Evolutionary conservation across 495 filamentous ascomycete genomes (phyloP).

Genomic region (Trichoderma reesei): DNA sequence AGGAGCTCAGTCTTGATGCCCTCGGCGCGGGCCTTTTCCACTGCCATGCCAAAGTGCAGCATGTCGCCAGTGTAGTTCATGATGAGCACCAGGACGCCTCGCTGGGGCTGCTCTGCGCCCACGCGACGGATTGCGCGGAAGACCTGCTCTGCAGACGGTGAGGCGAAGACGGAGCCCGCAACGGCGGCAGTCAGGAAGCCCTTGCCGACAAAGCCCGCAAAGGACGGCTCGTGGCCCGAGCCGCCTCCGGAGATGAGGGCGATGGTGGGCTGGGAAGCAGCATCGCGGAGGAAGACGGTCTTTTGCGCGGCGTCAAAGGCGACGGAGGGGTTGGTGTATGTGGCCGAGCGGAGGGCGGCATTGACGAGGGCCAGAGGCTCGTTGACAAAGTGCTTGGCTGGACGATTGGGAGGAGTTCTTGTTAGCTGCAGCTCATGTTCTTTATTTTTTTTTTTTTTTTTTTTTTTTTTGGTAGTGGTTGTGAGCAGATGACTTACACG

Average conservation of each 20-base stretch:
- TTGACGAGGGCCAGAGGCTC: constrained; percentile 73
- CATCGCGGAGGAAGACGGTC: constrained; percentile 61
- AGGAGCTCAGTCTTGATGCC: constrained; percentile 82
- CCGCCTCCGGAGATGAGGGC: constrained; percentile 85
- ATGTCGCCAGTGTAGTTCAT: constrained; percentile 75
- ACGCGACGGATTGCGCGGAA: constrained; percentile 59
- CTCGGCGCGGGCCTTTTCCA: constrained; percentile 82
- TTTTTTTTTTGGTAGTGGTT: no score
- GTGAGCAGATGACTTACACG: neutral
- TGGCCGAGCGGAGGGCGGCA: constrained; percentile 66
- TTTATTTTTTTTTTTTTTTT: constrained; percentile 17
- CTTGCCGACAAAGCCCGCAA: constrained; percentile 54
- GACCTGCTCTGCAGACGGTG: constrained; percentile 82
- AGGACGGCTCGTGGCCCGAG: constrained; percentile 86
- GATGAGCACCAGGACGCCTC: constrained; percentile 59
- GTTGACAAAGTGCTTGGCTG: constrained; percentile 80
- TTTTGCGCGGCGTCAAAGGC: constrained; percentile 74
- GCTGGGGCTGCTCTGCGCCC: constrained; percentile 44
- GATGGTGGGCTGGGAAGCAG: constrained; percentile 38
- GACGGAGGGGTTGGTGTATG: constrained; percentile 75
- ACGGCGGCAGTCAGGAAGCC: constrained; percentile 78
- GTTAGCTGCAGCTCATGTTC: no score
- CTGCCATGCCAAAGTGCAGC: constrained; percentile 88
- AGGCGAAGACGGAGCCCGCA: constrained; percentile 88
- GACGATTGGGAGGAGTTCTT: no score